phyloP scores from a whole-genome alignment of 2,329 filamentous ascomycete species.

The Claviceps digitariae region DNA sequence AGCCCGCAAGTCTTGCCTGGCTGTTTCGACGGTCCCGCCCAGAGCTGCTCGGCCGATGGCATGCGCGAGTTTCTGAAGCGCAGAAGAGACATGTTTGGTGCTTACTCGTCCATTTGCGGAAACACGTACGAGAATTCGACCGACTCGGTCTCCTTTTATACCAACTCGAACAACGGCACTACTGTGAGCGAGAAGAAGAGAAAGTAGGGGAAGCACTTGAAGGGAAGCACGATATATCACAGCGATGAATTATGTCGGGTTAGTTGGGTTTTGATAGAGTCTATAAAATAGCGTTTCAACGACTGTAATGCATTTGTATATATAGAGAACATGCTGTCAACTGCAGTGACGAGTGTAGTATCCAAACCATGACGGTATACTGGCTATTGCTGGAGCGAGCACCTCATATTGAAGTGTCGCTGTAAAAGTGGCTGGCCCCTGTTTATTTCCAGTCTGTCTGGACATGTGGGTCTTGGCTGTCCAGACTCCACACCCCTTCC shows the following conservation, averaged over 20 bases:
- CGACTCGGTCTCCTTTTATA: slow-evolving; percentile 21
- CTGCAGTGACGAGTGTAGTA: no score
- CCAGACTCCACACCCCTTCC: no score
- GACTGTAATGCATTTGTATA: no score
- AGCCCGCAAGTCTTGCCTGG: slow-evolving; percentile 27
- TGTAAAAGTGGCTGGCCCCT: no score
- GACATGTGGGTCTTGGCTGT: no score
- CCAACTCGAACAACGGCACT: slow-evolving; percentile 15
- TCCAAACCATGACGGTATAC: no score
- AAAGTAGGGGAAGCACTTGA: neutral
- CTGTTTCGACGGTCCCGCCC: slow-evolving; percentile 30
- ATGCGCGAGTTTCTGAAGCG: slow-evolving; percentile 26
- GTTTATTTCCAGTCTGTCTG: no score
- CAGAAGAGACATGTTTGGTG: slow-evolving; percentile 23
- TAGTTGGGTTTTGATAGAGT: neutral
- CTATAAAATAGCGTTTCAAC: neutral
- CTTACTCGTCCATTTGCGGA: slow-evolving; percentile 27
- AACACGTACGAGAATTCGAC: slow-evolving; percentile 22
- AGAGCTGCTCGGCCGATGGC: slow-evolving; percentile 25
- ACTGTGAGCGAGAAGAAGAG: slow-evolving; percentile 4
- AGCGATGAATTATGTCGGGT: neutral
- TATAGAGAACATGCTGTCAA: no score
- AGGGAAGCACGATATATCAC: neutral
- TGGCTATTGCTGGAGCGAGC: no score
- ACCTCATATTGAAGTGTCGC: no score